Evolutionary conservation across 768 basidiomycete species (phyloP).

Genomic region (Naganishia randhawae): DNA sequence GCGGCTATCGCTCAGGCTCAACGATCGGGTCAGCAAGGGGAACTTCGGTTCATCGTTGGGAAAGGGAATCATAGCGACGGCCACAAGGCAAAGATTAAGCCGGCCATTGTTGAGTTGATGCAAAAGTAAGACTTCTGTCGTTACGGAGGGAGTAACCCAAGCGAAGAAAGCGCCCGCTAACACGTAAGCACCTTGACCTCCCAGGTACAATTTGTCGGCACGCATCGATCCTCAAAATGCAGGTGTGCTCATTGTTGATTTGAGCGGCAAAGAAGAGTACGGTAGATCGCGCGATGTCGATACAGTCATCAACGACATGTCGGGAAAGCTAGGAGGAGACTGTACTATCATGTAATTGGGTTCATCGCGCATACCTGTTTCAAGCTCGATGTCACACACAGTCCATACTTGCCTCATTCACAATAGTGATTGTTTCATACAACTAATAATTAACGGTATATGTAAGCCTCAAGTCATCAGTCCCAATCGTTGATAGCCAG

Average conservation of each 20-base stretch:
- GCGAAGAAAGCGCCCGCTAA: conserved; percentile 48
- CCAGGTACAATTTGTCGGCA: conserved; percentile 68
- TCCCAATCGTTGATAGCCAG: conserved; percentile 28
- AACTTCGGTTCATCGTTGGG: conserved; percentile 78
- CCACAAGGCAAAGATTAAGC: conserved; percentile 79
- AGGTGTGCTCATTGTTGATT: conserved; percentile 77
- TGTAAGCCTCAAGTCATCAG: background rate
- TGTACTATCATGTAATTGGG: conserved; percentile 66
- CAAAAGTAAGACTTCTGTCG: conserved; percentile 56
- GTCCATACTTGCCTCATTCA: background rate
- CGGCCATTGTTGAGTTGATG: conserved; percentile 84
- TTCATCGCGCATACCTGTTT: background rate
- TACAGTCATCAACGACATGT: conserved; percentile 61
- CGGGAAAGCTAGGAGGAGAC: conserved; percentile 56
- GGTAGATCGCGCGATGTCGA: conserved; percentile 54
- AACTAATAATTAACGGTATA: background rate
- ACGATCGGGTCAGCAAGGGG: conserved; percentile 57
- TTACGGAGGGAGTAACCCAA: background rate
- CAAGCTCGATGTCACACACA: too few relatives aligned
- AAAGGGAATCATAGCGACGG: conserved; percentile 80
- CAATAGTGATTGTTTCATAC: background rate
- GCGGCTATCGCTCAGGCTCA: conserved; percentile 66
- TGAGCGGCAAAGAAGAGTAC: conserved; percentile 54
- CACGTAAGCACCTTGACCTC: background rate
- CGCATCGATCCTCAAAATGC: conserved; percentile 73